Base-by-base conservation (phyloP, 83 land plant genomes). In the Diphasiastrum complanatum region DNA sequence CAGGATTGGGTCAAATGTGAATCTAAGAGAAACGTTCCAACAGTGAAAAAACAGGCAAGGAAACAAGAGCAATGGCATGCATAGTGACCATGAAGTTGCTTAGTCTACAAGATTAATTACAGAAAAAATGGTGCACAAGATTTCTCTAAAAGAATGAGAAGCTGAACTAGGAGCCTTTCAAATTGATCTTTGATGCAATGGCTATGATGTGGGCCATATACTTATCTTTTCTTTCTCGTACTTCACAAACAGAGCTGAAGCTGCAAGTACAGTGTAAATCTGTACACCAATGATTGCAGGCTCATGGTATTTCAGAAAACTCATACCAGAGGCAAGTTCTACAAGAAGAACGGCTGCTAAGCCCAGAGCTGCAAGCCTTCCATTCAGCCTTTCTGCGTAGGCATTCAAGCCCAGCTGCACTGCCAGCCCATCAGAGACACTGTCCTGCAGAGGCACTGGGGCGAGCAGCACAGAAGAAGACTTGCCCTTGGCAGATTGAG, bases 161-260 rank as follows among this genome's bases (percentile, higher is more conserved):
- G n/a, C n/a, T n/a, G n/a, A n/a, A n/a, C n/a, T n/a, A n/a, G n/a
- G n/a, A n/a, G n/a, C n/a, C n/a, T n/a, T n/a, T n/a, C n/a, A n/a
- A n/a, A n/a, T n/a, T n/a, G n/a, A n/a, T n/a, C n/a, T n/a, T n/a
- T n/a, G n/a, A n/a, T n/a, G n/a, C n/a, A n/a, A n/a, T n/a, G n/a
- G n/a, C n/a, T n/a, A n/a, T n/a, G n/a, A n/a, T n/a, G n/a, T 29
- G 27, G 96, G 96, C 96, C 96, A 89, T 24, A 86, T 61, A 56
- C 96, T 89, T 26, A 75, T 76, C 69, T 61, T 82, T 74, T 89
- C 96, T 65, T 83, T 89, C 76, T 89, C 85, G 41, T 65, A 83
- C 71, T 89, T 89, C 18, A 89, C 69, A 60, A 71, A 77, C 45
- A 85, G 3, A 5, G 96, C 92, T 2, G 81, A 41, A 23, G 60